A percentile compares a stretch with the other conserved stretches of the same genome.
phyloP scores from a whole-genome alignment of 2,329 filamentous ascomycete species.

The Arthrobotrys musiformis region DNA sequence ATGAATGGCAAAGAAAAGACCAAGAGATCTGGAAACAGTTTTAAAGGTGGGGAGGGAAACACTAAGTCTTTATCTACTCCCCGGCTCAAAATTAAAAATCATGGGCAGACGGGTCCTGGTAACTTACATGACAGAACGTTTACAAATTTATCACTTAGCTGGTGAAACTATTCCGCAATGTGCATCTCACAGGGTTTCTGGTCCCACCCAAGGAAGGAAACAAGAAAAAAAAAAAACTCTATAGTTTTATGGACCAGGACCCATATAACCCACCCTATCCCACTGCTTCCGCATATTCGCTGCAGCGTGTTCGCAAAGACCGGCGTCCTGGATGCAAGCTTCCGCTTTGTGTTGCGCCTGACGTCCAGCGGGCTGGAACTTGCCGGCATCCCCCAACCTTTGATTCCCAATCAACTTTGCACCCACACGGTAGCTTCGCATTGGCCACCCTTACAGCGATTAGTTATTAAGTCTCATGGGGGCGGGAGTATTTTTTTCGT shows the following conservation, averaged over 20 bases:
- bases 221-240: neutral
- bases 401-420: neutral
- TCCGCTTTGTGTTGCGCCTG: constrained; percentile 13
- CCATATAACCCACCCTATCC: constrained; percentile 2
- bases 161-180: constrained; percentile 18
- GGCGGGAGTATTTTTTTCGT: neutral
- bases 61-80: constrained; percentile 11
- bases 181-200: constrained; percentile 37
- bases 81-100: neutral
- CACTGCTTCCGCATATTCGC: constrained; percentile 5
- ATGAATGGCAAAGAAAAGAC: neutral
- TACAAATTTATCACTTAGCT: constrained; percentile 1
- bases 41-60: constrained; percentile 14
- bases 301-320: constrained; percentile 12
- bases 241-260: neutral
- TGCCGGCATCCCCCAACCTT: neutral
- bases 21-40: constrained; percentile 13
- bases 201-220: constrained; percentile 5
- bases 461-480: constrained; percentile 29
- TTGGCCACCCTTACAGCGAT: constrained; percentile 11
- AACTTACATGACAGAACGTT: neutral
- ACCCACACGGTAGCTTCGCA: neutral
- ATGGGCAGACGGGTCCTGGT: neutral
- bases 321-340: constrained; percentile 4
- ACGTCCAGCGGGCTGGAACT: constrained; percentile 10